A percentile compares a stretch with the other conserved stretches of the same genome.
These are phyloP conservation scores for Fraxinus sp. DNA, from an alignment of 305 asterid species.

Conservation along the genomic window DNA sequence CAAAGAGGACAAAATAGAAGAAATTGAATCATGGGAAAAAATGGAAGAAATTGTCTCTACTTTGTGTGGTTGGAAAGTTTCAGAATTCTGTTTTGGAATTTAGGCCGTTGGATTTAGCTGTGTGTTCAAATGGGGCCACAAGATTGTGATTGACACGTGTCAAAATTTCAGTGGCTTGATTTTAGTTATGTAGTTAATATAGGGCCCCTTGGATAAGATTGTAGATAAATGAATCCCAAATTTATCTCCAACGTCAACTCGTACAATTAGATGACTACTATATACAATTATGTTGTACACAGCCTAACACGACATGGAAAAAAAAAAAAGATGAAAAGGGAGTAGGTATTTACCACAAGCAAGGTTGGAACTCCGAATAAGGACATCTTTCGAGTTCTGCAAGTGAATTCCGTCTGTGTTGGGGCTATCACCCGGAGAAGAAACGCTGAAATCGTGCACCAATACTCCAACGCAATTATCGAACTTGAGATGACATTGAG, in stretches of 20 bases:
- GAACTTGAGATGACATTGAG: conserved; percentile 84
- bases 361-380: conserved; percentile 64
- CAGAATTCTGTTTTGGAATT: conserved; percentile 3
- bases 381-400: conserved; percentile 90
- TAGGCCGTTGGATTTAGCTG: conserved; percentile 27
- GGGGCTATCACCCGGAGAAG: conserved; percentile 94
- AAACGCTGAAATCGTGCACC: conserved; percentile 65
- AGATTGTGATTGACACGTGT: conserved; percentile 36
- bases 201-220: conserved; percentile 34
- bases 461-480: conserved; percentile 87
- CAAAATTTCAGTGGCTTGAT: conserved; percentile 21
- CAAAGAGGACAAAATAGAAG: background rate
- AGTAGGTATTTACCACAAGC: conserved; percentile 63
- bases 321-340: background rate
- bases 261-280: background rate
- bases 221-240: conserved; percentile 26
- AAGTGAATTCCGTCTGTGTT: conserved; percentile 95
- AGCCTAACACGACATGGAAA: background rate
- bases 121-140: conserved; percentile 27
- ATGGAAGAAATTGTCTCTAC: background rate
- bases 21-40: background rate
- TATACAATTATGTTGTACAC: background rate
- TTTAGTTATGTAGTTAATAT: conserved; percentile 27
- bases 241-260: conserved; percentile 4
- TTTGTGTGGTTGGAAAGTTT: conserved; percentile 23